Evolutionary conservation across 306 rosid genomes (phyloP).

Genomic region (Oemleria cerasiformis): DNA sequence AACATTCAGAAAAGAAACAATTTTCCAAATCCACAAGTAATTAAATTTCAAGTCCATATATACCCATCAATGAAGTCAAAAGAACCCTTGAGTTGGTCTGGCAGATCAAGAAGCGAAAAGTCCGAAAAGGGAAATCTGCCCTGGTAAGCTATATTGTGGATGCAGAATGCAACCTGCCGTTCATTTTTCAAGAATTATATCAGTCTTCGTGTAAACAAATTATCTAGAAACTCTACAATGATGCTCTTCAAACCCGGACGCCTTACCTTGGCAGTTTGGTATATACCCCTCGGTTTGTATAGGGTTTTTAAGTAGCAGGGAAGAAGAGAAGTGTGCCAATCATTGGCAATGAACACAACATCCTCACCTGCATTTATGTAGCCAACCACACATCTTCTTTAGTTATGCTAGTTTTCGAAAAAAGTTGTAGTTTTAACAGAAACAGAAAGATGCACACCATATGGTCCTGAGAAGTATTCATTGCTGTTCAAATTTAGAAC

Average conservation of each 20-base stretch:
- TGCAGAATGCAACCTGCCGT: conserved; percentile 47
- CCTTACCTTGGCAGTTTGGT: conserved; percentile 43
- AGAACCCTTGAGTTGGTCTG: conserved; percentile 38
- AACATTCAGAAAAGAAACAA: not conserved
- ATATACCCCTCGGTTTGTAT: conserved; percentile 40
- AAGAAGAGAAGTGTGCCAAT: conserved; percentile 52
- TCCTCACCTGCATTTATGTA: conserved; percentile 39
- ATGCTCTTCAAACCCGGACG: not conserved
- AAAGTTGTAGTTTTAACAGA: not conserved
- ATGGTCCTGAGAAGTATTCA: conserved; percentile 42
- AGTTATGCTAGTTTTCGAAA: not conserved
- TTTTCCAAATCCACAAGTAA: not conserved
- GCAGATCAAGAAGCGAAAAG: conserved; percentile 37
- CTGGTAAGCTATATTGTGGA: conserved; percentile 57
- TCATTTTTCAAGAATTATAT: conserved; percentile 1
- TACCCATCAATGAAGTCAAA: conserved; percentile 52
- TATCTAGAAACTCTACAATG: not conserved
- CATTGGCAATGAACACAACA: conserved; percentile 40
- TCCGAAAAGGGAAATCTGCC: conserved; percentile 43
- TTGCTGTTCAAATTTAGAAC: conserved; percentile 41
- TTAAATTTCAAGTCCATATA: not conserved
- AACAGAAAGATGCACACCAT: conserved; percentile 29
- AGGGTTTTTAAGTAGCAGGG: conserved; percentile 45
- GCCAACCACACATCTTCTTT: not conserved
- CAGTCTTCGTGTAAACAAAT: conserved; percentile 8